Evolutionary conservation across 192 early-diverging fungal species (phyloP), one percentile per base, ranked within the genome.

Genomic region (Podila verticillata): DNA sequence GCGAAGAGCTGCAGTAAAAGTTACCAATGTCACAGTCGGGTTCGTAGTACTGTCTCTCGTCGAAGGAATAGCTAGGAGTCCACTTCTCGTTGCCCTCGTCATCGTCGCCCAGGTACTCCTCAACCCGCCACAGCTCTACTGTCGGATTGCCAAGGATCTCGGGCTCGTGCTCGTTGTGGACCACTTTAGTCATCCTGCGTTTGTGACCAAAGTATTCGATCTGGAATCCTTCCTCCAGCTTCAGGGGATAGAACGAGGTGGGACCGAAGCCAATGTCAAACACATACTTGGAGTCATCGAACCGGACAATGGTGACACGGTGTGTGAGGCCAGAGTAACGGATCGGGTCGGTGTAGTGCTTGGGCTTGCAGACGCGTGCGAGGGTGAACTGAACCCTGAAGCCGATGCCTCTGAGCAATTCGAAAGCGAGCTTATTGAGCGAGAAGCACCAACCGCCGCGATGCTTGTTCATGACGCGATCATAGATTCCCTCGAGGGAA

Each of bases 401-500:
- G 2, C 72, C 72, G 22, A 74, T 35, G 5, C 26, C 58, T 2
- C 20, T 59, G 13, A 74, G 49, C 2, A 74, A 34, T 39, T 74
- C 72, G 26, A 29, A 67, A 1, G 48, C 64, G 12, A 74, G 59
- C 9, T 47, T 24, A 48, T 74, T 74, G 49, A 74, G 65, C 5
- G 72, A 74, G 34, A 74, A 74, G 35, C 72, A 74, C 72, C 72
- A 74, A n/a, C 72, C 72, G 17, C 72, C 72, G 8, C 72, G 72
- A 22, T 32, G 57, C 19, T 74, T 47, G 48, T 61, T 66, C 31
- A 74, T 49, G 12, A 66, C 28, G 8, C 72, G 72, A 36, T 74
- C 59, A 31, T 62, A 74, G 35, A 74, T 74, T 5, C 65, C 72
- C 15, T 74, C 48, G 3, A 67, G 65, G 3, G 64, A 39, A 48